phyloP scores from a whole-genome alignment of 2,329 filamentous ascomycete species.

The Neodidymelliopsis sp. region DNA sequence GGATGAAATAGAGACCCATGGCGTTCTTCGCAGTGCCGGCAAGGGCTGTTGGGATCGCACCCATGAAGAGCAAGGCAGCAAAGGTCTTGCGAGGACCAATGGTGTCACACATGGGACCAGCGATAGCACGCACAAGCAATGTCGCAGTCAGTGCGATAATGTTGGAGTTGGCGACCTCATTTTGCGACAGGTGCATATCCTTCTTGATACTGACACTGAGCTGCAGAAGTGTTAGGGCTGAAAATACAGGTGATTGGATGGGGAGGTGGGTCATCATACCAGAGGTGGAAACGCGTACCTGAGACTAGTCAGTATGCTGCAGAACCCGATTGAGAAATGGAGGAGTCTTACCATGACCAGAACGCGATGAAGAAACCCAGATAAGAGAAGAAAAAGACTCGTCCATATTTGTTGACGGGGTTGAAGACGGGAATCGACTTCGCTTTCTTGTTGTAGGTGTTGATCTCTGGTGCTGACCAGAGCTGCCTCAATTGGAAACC shows the following conservation, averaged over 20 bases:
- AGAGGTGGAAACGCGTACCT: constrained; percentile 90
- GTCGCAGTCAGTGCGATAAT: constrained; percentile 73
- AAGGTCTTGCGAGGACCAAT: constrained; percentile 85
- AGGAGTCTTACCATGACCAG: constrained; percentile 70
- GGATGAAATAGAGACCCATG: constrained; percentile 71
- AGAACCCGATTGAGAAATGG: constrained; percentile 5
- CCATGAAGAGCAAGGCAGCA: constrained; percentile 76
- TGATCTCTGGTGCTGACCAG: constrained; percentile 71
- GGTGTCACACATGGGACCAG: constrained; percentile 84
- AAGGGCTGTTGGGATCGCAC: constrained; percentile 81
- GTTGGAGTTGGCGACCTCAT: constrained; percentile 86
- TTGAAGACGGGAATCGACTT: constrained; percentile 81
- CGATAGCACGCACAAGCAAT: constrained; percentile 76
- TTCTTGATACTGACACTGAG: constrained; percentile 71
- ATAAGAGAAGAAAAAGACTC: constrained; percentile 91
- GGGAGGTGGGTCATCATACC: constrained; percentile 53
- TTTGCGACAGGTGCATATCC: constrained; percentile 74
- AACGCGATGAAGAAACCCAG: constrained; percentile 87
- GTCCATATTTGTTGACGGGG: constrained; percentile 78
- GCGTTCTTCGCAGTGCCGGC: constrained; percentile 77
- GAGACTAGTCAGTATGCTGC: constrained; percentile 30
- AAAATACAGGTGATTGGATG: constrained; percentile 8
- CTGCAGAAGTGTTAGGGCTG: constrained; percentile 56
- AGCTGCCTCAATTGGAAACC: constrained; percentile 45
- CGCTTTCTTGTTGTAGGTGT: constrained; percentile 85